Percentiles rank a stretch among this genome's conserved stretches.
phyloP scores from a whole-genome alignment of 768 basidiomycete species.

The Mycena filopes region DNA sequence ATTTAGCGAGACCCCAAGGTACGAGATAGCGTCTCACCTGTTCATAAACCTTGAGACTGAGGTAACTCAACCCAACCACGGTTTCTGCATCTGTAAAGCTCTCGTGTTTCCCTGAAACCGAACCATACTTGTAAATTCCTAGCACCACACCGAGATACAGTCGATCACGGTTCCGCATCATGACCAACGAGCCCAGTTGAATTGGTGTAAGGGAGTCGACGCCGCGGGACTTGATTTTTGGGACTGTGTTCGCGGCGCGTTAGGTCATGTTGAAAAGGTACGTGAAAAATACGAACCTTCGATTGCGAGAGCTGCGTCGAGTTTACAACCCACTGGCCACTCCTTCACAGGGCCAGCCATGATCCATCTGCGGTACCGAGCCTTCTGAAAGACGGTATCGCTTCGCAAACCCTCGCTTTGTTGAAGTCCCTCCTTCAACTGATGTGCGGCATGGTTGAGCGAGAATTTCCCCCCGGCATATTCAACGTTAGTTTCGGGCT shows the following conservation, averaged over 20 bases:
- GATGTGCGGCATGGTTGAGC: slow-evolving; percentile 15
- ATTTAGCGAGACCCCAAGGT: too few species aligned
- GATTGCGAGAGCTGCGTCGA: not conserved
- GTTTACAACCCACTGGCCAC: not conserved
- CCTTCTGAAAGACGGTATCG: slow-evolving; percentile 13
- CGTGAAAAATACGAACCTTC: not conserved
- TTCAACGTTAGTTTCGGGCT: too few species aligned
- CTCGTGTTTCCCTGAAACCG: slow-evolving; percentile 18
- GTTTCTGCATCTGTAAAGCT: slow-evolving; percentile 19
- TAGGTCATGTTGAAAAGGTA: too few species aligned
- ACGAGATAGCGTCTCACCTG: too few species aligned
- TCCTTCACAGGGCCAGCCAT: not conserved
- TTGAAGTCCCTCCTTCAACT: slow-evolving; percentile 5
- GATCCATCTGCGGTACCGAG: slow-evolving; percentile 7
- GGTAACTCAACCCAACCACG: not conserved
- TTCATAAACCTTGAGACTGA: too few species aligned
- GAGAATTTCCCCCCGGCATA: slow-evolving; percentile 22
- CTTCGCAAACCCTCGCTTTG: slow-evolving; percentile 12
- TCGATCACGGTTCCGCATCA: slow-evolving; percentile 1
- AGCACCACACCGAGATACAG: slow-evolving; percentile 2
- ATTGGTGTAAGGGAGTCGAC: not conserved
- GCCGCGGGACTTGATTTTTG: not conserved
- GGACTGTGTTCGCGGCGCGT: not conserved
- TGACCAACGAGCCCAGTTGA: not conserved
- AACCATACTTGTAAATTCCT: slow-evolving; percentile 11